A percentile compares a stretch with the other conserved stretches of the same genome.
phyloP scores from a whole-genome alignment of 2,329 filamentous ascomycete species.

The Cytospora chrysosperma region DNA sequence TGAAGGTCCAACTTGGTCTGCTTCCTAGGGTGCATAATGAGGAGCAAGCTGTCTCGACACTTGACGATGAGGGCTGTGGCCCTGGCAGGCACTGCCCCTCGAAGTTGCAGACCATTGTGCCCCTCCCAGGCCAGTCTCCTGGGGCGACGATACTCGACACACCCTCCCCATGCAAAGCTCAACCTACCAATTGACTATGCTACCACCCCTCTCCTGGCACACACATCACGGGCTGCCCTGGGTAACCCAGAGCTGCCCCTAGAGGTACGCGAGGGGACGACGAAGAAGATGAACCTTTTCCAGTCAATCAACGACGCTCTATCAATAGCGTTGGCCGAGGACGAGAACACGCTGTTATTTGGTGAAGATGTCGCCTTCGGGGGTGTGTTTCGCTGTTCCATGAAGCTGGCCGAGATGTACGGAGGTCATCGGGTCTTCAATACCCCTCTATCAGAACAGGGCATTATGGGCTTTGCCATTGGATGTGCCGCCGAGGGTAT shows the following conservation, averaged over 20 bases:
- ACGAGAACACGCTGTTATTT: conserved; percentile 86
- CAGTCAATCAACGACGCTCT: conserved; percentile 91
- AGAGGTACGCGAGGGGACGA: conserved; percentile 64
- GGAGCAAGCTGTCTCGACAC: conserved; percentile 9
- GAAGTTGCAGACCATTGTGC: conserved; percentile 19
- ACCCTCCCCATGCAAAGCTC: conserved; percentile 62
- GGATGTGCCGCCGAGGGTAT: conserved; percentile 66
- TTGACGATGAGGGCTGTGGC: conserved; percentile 25
- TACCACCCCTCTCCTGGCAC: conserved; percentile 76
- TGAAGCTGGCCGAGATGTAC: conserved; percentile 65
- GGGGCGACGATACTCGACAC: conserved; percentile 49
- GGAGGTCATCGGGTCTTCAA: conserved; percentile 71
- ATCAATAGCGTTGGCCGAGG: conserved; percentile 74
- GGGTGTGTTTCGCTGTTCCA: conserved; percentile 68
- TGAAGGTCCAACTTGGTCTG: not conserved
- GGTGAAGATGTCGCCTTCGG: conserved; percentile 95
- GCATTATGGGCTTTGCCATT: conserved; percentile 67
- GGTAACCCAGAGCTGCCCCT: conserved; percentile 68
- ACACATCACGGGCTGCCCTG: conserved; percentile 72
- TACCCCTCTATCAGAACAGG: conserved; percentile 68
- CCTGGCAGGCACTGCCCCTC: conserved; percentile 17
- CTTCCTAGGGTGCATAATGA: not conserved
- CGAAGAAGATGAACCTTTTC: conserved; percentile 89
- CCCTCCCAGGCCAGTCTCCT: conserved; percentile 19
- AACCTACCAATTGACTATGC: conserved; percentile 89